phyloP scores from a whole-genome alignment of 495 filamentous ascomycete species.

The Penicillium pulvis region DNA sequence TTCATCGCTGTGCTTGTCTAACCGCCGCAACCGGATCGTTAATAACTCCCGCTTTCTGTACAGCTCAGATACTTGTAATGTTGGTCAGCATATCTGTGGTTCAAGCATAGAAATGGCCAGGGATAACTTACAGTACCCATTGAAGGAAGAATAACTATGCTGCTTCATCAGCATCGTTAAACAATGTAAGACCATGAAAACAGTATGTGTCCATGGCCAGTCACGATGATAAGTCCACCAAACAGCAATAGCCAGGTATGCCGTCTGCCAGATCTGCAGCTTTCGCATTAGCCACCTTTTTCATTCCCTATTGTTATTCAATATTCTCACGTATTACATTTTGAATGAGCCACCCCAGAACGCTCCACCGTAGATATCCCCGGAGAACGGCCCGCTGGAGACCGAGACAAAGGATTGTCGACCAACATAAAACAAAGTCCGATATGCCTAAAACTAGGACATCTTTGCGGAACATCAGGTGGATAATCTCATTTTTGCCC shows the following conservation, averaged over 20 bases:
- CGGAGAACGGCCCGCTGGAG: constrained; percentile 58
- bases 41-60: constrained; percentile 51
- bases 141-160: constrained; percentile 76
- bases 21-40: constrained; percentile 43
- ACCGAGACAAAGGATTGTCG: constrained; percentile 58
- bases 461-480: constrained; percentile 66
- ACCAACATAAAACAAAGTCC: constrained; percentile 66
- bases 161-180: constrained; percentile 78
- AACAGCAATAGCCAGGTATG: constrained; percentile 59
- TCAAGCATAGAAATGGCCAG: not conserved
- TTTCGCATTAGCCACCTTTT: not conserved
- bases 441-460: constrained; percentile 63
- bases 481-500: constrained; percentile 67
- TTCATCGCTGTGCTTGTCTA: constrained; percentile 29
- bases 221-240: constrained; percentile 63
- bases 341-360: constrained; percentile 68
- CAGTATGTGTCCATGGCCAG: constrained; percentile 75
- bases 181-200: constrained; percentile 72
- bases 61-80: constrained; percentile 53
- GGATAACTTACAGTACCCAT: constrained; percentile 58
- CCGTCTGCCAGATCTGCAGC: constrained; percentile 58
- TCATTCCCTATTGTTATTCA: not conserved
- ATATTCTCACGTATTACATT: constrained; percentile 37
- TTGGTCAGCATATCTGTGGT: not conserved
- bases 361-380: constrained; percentile 63